These are phyloP conservation scores for Tympanopsis confertula DNA, from an alignment of 2,329 filamentous ascomycete genomes.

Conservation along the genomic window DNA sequence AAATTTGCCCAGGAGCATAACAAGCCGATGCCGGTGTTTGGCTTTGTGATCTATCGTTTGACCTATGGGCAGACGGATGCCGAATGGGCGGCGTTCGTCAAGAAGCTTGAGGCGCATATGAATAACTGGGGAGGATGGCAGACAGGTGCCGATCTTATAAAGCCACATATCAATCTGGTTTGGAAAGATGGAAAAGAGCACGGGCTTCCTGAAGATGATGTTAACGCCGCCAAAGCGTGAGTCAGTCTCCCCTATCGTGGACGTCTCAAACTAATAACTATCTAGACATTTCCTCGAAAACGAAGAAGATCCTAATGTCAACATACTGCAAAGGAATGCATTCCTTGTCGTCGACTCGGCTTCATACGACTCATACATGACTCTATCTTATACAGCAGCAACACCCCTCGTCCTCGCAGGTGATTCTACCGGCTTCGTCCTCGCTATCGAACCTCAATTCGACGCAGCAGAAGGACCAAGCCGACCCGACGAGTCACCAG, in stretches of 20 bases:
- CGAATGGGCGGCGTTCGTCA: slow-evolving; percentile 10
- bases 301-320: no score
- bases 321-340: no score
- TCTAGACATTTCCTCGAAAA: no score
- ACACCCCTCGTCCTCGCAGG: slow-evolving; percentile 4
- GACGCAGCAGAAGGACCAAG: slow-evolving; percentile 5
- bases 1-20: no score
- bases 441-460: slow-evolving; percentile 11
- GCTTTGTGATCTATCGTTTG: slow-evolving; percentile 12
- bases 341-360: not conserved
- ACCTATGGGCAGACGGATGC: slow-evolving; percentile 8
- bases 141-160: slow-evolving; percentile 8
- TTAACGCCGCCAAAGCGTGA: slow-evolving; percentile 5
- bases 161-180: slow-evolving; percentile 9
- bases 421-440: slow-evolving; percentile 10
- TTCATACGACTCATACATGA: slow-evolving; percentile 4
- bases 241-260: not conserved
- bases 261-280: not conserved
- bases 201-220: slow-evolving; percentile 7
- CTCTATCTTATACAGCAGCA: slow-evolving; percentile 6
- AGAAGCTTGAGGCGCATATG: slow-evolving; percentile 10
- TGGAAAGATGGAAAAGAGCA: slow-evolving; percentile 12
- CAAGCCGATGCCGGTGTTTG: no score
- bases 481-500: slow-evolving; percentile 8
- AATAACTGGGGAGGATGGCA: slow-evolving; percentile 11